Evolutionary conservation across 148 eudicot genomes (phyloP).

Genomic region (Rhododendron mucronatum): DNA sequence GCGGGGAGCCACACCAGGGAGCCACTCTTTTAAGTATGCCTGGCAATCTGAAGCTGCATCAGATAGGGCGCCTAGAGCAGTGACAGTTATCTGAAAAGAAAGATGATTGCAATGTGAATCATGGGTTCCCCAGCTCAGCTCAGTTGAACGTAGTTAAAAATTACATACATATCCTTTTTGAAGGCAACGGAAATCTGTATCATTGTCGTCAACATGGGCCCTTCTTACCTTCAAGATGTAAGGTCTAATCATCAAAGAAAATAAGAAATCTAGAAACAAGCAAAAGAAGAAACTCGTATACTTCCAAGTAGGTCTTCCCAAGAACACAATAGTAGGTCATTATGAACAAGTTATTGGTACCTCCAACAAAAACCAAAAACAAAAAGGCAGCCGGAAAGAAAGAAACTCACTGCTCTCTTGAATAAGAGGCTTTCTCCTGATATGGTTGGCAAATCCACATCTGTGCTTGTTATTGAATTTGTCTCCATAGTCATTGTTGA

Average conservation of each 20-base stretch:
- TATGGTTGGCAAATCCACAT: constrained; percentile 22
- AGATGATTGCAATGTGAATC: constrained; percentile 12
- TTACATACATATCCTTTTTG: constrained; percentile 75
- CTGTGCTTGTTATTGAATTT: constrained; percentile 25
- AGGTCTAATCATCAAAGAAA: not conserved
- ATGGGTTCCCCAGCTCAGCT: not conserved
- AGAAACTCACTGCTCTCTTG: constrained; percentile 61
- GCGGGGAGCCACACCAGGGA: constrained; percentile 40
- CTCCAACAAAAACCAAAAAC: not conserved
- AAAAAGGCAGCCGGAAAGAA: constrained; percentile 5
- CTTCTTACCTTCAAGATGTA: constrained; percentile 38
- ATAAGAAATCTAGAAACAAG: not conserved
- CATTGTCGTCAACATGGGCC: constrained; percentile 41
- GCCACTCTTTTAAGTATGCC: constrained; percentile 58
- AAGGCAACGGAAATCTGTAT: constrained; percentile 47
- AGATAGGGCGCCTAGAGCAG: constrained; percentile 68
- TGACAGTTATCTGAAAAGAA: constrained; percentile 68
- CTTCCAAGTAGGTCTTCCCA: not conserved
- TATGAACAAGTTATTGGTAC: not conserved
- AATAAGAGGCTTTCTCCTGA: constrained; percentile 43
- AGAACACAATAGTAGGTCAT: not conserved
- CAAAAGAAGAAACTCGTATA: not conserved
- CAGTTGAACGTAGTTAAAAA: constrained; percentile 1
- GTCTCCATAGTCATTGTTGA: constrained; percentile 85
- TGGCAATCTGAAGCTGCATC: constrained; percentile 57